Conservation (phyloP, 257 asterid species). For the Gynochthodes officinalis region DNA sequence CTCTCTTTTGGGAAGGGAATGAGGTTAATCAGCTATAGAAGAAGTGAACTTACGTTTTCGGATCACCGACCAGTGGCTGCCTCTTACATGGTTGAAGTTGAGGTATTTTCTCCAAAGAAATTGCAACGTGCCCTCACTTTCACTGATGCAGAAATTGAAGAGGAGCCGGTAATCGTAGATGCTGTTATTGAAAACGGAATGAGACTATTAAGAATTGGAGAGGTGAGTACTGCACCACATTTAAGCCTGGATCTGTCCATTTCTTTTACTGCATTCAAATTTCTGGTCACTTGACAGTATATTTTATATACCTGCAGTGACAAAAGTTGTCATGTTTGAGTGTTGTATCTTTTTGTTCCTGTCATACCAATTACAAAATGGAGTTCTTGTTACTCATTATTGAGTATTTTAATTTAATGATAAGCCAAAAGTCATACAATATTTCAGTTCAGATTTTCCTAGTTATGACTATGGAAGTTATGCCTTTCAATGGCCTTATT, state of each 20-base stretch:
- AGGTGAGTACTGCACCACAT: constrained; percentile 37
- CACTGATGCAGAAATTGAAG: constrained; percentile 86
- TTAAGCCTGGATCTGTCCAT: neutral
- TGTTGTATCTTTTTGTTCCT: too few species aligned
- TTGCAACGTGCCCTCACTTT: constrained; percentile 86
- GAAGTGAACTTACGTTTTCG: constrained; percentile 69
- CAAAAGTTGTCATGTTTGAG: neutral
- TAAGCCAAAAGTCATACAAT: neutral
- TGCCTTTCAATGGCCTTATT: neutral
- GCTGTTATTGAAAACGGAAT: constrained; percentile 25
- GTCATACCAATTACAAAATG: neutral
- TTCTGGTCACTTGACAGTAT: neutral
- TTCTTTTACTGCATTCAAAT: neutral
- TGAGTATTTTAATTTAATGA: neutral
- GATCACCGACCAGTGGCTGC: constrained; percentile 97
- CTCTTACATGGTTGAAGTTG: constrained; percentile 70
- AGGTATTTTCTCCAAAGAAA: constrained; percentile 77
- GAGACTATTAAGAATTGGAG: constrained; percentile 29
- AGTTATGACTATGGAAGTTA: neutral
- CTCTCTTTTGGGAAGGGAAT: constrained; percentile 81
- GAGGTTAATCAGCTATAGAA: constrained; percentile 58
- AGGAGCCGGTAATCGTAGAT: constrained; percentile 44
- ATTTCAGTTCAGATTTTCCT: neutral
- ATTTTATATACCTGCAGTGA: neutral
- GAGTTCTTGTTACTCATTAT: too few species aligned